Evolutionary conservation across 805 yeast genomes (phyloP), one percentile per base, ranked within the genome.

Genomic region (Wickerhamomyces queroliae): DNA sequence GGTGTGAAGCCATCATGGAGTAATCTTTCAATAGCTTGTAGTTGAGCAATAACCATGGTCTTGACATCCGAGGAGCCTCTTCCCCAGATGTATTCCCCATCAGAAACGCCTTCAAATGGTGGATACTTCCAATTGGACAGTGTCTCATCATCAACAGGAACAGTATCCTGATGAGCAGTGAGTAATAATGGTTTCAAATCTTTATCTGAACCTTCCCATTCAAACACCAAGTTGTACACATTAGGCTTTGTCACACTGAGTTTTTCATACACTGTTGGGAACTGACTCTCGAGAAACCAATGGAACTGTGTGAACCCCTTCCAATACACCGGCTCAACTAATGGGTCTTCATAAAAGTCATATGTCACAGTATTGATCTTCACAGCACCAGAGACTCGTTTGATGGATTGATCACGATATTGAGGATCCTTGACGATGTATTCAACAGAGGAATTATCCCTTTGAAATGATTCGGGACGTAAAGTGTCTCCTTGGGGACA

Each of bases 101-200:
- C 89, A 49, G 63, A 80, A 49, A 70, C 63, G 17, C 84, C 86
- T 32, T 68, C 55, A 46, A 79, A 83, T 4, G 95, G 93, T 7
- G 74, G 77, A 53, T 76, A 67, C 1, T 63, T 62, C 95, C 95
- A 86, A 40, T 74, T 65, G 21, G 54, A 59, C 38, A 68, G 58
- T 0, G 88, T 77, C 23, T 70, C 73, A 12, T 59, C 56, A 49
- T 78, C 83, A 9, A 83, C 82, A 1, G 95, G 95, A 19, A 86
- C 95, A 5, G 81, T 86, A 52, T 85, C 95, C 57, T 76, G 83
- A 56, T 86, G 95, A 1, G 91, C 90, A 52, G 83, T 75, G 37
- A 84, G 64, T 59, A 86, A 53, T 21, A 80, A 48, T 12, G 95
- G 95, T 55, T 81, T 79, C 45, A 80, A 62, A 4, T 56, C 41